Evolutionary conservation across 768 basidiomycete genomes (phyloP).

Genomic region (Phanerodontia chrysosporium): DNA sequence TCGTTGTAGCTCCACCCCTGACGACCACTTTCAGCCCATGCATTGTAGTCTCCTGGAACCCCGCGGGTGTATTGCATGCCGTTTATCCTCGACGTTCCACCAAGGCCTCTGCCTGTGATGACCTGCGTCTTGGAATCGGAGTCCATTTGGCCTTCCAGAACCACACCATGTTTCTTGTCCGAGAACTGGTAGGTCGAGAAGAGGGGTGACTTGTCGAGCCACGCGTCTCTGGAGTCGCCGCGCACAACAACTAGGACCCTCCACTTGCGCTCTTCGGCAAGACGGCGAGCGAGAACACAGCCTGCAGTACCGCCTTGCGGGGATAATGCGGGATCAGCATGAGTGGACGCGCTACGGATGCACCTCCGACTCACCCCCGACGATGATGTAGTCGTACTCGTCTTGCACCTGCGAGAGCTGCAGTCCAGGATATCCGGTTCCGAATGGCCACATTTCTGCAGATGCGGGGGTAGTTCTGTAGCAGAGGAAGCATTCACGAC

Average conservation of each 20-base stretch:
- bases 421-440: not conserved
- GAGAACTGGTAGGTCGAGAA: slow-evolving; percentile 21
- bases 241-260: slow-evolving; percentile 34
- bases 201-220: slow-evolving; percentile 28
- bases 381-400: slow-evolving; percentile 4
- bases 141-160: not conserved
- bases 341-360: too few relatives aligned
- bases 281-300: slow-evolving; percentile 34
- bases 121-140: slow-evolving; percentile 14
- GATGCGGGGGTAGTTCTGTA: too few relatives aligned
- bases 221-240: slow-evolving; percentile 24
- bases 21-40: slow-evolving; percentile 22
- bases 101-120: slow-evolving; percentile 25
- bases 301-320: slow-evolving; percentile 40
- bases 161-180: slow-evolving; percentile 14
- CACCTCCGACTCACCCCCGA: not conserved
- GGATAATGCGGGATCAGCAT: not conserved
- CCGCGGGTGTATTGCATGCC: slow-evolving; percentile 26
- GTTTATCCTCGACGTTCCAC: slow-evolving; percentile 28
- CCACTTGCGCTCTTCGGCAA: slow-evolving; percentile 27
- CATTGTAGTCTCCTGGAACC: slow-evolving; percentile 26
- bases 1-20: slow-evolving; percentile 27
- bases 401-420: not conserved
- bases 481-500: too few relatives aligned
- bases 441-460: slow-evolving; percentile 2